Base-by-base conservation (phyloP, 75 land plant species). In the Pinus tabuliformis region DNA sequence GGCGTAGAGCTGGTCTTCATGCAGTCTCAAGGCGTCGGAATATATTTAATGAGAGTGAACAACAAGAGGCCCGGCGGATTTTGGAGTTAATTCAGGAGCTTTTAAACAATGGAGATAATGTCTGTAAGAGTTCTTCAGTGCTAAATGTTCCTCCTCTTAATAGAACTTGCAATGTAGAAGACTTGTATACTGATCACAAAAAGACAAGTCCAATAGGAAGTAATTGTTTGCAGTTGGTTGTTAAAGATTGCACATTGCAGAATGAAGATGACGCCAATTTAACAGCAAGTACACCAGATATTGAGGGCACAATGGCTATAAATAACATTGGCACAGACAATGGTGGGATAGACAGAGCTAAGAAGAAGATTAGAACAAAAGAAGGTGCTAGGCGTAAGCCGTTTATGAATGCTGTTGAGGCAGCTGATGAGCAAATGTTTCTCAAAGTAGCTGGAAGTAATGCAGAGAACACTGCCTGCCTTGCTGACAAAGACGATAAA, bases 331-430 rank as follows among this genome's bases (percentile, higher is more conserved):
- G 72, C 22, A 8, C 8, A 68, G 72, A 68, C 49, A 42, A 42
- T n/a, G 20, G 22, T n/a, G 72, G 72, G 13, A 8, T 20, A 68
- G 72, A 68, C 49, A 68, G 14, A 68, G 72, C 72, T 36, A 68
- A 42, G 42, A 68, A 68, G 21, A 68, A 22, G 49, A 42, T 68
- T 68, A 68, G 22, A 68, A 42, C 72, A 68, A 68, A 68, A 68
- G 72, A 68, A 68, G 72, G 72, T 42, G 72, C 72, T 42, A 42
- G 72, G 42, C 54, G 72, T 12, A 68, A 68, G 72, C 49, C 52
- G 17, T 42, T 68, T 36, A 42, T 68, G 52, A 68, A n/a, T 20
- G 20, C 20, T 11, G 36, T 37, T 42, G 72, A 68, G 52, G 36
- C 72, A 68, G 4, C 3, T 3, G 52, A 68, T 8, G 22, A 68